phyloP scores from a whole-genome alignment of 2,329 filamentous ascomycete species.

The Hirsutella rhossiliensis region DNA sequence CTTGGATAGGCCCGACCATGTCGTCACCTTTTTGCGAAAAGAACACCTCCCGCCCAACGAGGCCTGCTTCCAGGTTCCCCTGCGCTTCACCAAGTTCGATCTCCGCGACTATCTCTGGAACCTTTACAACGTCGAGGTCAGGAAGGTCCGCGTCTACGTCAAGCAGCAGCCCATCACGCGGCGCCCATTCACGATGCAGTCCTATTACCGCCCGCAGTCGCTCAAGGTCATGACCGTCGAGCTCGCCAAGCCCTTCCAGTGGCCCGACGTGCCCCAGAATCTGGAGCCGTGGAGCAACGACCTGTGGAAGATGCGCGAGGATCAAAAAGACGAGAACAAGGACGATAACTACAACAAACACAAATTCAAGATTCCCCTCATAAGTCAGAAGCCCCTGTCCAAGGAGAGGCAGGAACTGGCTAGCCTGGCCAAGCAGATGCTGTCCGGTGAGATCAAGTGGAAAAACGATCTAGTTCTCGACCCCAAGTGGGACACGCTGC shows the following conservation, averaged over 20 bases:
- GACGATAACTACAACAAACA: constrained; percentile 19
- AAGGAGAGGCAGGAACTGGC: constrained; percentile 38
- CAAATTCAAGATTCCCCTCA: constrained; percentile 22
- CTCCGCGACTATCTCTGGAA: constrained; percentile 89
- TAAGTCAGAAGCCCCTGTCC: constrained; percentile 28
- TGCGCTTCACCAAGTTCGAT: constrained; percentile 93
- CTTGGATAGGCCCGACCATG: constrained; percentile 59
- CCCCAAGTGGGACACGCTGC: constrained; percentile 29
- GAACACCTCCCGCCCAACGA: constrained; percentile 63
- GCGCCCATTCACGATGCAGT: constrained; percentile 33
- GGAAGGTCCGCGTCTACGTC: constrained; percentile 65
- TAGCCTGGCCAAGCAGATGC: constrained; percentile 49
- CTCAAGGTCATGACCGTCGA: constrained; percentile 94
- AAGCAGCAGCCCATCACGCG: constrained; percentile 49
- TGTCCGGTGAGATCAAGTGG: constrained; percentile 52
- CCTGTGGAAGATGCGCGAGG: constrained; percentile 40
- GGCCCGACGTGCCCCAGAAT: constrained; percentile 59
- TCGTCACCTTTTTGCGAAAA: constrained; percentile 64
- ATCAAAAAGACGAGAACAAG: constrained; percentile 30
- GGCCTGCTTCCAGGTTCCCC: constrained; percentile 81
- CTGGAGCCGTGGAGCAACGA: constrained; percentile 52
- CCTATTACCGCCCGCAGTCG: constrained; percentile 57
- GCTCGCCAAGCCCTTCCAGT: constrained; percentile 76
- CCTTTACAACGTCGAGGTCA: constrained; percentile 64
- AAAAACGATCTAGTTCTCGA: constrained; percentile 32